phyloP scores from a whole-genome alignment of 2,329 filamentous ascomycete genomes.

The Trichophyton mentagrophytes region DNA sequence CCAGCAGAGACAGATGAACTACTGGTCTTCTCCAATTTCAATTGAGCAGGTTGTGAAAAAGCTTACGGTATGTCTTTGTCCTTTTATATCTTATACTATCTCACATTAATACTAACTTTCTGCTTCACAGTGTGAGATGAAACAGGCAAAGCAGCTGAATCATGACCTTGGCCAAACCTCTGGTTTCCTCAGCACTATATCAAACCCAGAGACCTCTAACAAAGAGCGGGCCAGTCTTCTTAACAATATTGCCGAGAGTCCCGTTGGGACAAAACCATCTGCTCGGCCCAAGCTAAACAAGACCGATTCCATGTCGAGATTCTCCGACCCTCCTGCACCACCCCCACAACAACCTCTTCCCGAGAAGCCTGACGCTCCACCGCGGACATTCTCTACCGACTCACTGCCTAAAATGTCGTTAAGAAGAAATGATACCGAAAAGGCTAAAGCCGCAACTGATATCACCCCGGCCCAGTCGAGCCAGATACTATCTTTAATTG shows the following conservation, averaged over 20 bases:
- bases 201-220: slow-evolving; percentile 56
- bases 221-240: slow-evolving; percentile 26
- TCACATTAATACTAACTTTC: slow-evolving; percentile 7
- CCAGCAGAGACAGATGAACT: slow-evolving; percentile 64
- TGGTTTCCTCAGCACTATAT: slow-evolving; percentile 63
- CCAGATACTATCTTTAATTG: slow-evolving; percentile 72
- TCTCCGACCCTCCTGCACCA: slow-evolving; percentile 84
- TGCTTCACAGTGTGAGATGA: slow-evolving; percentile 65
- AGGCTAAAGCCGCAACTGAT: slow-evolving; percentile 40
- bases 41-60: slow-evolving; percentile 91
- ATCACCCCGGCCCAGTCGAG: slow-evolving; percentile 33
- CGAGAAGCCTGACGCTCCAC: slow-evolving; percentile 66
- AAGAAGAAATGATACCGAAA: slow-evolving; percentile 64
- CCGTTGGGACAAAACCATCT: slow-evolving; percentile 29
- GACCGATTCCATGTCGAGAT: slow-evolving; percentile 65
- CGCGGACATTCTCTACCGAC: slow-evolving; percentile 33
- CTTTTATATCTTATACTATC: neutral
- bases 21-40: slow-evolving; percentile 77
- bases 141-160: slow-evolving; percentile 73
- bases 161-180: slow-evolving; percentile 73
- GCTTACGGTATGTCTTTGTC: slow-evolving; percentile 48
- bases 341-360: slow-evolving; percentile 87
- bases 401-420: slow-evolving; percentile 43
- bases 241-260: neutral
- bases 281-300: slow-evolving; percentile 41